A percentile compares a stretch with the other conserved stretches of the same genome.
These are phyloP conservation scores for Malus orientalis DNA, from an alignment of 306 rosid species.

Conservation along the genomic window DNA sequence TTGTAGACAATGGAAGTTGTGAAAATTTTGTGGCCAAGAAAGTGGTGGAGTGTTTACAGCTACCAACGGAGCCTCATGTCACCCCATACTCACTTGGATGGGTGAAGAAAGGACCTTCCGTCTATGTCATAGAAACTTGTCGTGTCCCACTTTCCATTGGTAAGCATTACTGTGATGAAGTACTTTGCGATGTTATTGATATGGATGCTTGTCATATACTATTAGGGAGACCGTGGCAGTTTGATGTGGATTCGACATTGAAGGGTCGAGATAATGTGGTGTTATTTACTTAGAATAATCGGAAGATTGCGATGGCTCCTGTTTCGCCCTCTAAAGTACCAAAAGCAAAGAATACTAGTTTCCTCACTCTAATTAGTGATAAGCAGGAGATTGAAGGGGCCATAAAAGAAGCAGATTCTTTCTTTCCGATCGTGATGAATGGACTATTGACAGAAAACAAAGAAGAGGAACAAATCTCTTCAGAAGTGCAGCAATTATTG, in stretches of 20 bases:
- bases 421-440: neutral
- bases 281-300: neutral
- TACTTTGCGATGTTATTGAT: neutral
- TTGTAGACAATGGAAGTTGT: no score
- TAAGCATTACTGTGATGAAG: neutral
- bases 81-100: no score
- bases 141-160: neutral
- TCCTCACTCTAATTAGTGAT: neutral
- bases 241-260: neutral
- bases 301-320: neutral
- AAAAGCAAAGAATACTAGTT: neutral
- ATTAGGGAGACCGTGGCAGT: neutral
- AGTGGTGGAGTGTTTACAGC: no score
- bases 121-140: no score
- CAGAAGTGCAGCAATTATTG: no score
- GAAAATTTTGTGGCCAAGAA: no score
- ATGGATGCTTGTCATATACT: neutral
- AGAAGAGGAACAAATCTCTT: no score
- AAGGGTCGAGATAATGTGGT: neutral
- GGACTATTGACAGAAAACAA: no score
- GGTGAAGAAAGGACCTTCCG: rapidly evolving
- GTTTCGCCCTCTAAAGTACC: neutral
- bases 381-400: neutral
- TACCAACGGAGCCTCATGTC: no score
- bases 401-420: neutral